A percentile compares a stretch with the other conserved stretches of the same genome.
Conservation (phyloP, 2,329 filamentous ascomycete genomes). For the Whalleya microplaca region DNA sequence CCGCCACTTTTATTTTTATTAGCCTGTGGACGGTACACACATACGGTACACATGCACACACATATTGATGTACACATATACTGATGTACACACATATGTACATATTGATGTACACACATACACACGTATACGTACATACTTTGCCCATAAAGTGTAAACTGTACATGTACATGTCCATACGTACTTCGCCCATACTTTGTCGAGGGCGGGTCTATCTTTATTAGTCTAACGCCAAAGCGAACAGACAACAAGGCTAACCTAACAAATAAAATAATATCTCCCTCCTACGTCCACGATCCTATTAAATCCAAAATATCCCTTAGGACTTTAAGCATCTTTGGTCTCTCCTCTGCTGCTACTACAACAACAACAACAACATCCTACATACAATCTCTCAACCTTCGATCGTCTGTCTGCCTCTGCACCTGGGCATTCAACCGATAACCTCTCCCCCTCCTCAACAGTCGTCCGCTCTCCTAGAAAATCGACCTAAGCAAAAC, state of each 20-base stretch:
- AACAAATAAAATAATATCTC: not conserved
- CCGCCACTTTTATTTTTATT: not conserved
- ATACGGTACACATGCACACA: too few species aligned
- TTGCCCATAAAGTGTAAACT: too few species aligned
- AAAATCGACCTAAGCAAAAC: conserved; percentile 22
- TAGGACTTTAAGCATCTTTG: not conserved
- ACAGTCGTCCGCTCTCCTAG: not conserved
- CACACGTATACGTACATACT: too few species aligned
- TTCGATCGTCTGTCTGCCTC: not conserved
- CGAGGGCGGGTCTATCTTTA: not conserved
- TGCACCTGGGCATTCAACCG: not conserved
- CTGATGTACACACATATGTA: too few species aligned
- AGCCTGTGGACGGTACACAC: not conserved
- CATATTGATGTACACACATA: too few species aligned
- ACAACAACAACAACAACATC: too few species aligned
- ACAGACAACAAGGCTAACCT: not conserved
- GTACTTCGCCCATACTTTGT: not conserved
- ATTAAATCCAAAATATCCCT: not conserved
- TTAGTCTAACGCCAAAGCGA: too few species aligned
- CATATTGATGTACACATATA: too few species aligned
- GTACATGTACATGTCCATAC: too few species aligned
- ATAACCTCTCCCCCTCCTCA: not conserved
- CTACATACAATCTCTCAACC: not conserved
- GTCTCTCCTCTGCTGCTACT: not conserved
- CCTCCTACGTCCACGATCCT: not conserved